Evolutionary conservation across 768 basidiomycete species (phyloP).

Genomic region (Chalciporus sphaerocephalus): DNA sequence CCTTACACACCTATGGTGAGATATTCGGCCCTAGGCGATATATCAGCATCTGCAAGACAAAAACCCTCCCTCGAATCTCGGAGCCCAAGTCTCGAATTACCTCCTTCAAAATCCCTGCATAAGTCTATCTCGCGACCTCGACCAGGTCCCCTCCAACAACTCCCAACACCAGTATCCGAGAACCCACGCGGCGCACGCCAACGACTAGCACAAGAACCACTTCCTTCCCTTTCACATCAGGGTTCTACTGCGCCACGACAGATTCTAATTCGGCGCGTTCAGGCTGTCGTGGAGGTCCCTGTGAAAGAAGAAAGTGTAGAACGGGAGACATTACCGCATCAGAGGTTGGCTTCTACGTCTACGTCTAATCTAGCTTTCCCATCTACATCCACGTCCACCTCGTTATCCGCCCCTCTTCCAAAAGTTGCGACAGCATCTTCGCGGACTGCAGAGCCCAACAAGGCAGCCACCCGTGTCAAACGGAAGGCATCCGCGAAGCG

Average conservation of each 20-base stretch:
- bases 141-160: conserved; percentile 13
- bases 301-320: conserved; percentile 61
- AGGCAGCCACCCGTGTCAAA: conserved; percentile 10
- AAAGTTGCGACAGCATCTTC: conserved; percentile 12
- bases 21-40: conserved; percentile 19
- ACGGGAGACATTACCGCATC: conserved; percentile 27
- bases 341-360: conserved; percentile 6
- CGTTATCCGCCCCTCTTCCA: background rate
- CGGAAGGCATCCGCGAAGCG: conserved; percentile 25
- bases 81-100: conserved; percentile 27
- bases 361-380: conserved; percentile 11
- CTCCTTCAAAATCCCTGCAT: conserved; percentile 31
- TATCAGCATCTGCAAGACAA: conserved; percentile 28
- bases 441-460: conserved; percentile 3
- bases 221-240: background rate
- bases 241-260: conserved; percentile 17
- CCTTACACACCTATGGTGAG: conserved; percentile 34
- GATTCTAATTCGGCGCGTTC: conserved; percentile 56
- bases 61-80: conserved; percentile 18
- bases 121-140: conserved; percentile 17
- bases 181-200: conserved; percentile 25
- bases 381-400: conserved; percentile 10
- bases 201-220: conserved; percentile 12
- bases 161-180: conserved; percentile 31
- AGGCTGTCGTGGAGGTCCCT: conserved; percentile 52